These are phyloP conservation scores for Lycium ferocissimum DNA, from an alignment of 257 asterid genomes.

Conservation along the genomic window DNA sequence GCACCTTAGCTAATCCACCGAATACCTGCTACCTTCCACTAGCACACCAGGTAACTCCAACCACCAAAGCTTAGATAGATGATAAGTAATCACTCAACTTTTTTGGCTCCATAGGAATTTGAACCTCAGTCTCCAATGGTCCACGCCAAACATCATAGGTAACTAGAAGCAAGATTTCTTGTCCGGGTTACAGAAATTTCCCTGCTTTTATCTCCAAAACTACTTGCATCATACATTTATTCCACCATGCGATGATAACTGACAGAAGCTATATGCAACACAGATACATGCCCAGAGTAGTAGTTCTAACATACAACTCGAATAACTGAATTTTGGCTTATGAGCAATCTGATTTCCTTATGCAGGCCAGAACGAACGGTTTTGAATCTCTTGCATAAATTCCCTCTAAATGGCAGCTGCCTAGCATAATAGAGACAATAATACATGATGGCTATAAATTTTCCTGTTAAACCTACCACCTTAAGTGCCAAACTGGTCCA, in stretches of 20 bases:
- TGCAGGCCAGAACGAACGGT: background rate
- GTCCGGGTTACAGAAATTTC: background rate
- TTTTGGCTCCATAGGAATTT: background rate
- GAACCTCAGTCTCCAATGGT: background rate
- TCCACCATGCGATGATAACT: background rate
- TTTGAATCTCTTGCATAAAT: background rate
- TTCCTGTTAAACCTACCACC: background rate
- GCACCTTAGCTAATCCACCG: background rate
- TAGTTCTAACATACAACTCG: slow-evolving; percentile 16
- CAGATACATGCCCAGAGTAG: no score
- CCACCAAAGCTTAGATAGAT: background rate
- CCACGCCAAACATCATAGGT: background rate
- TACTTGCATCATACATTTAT: background rate
- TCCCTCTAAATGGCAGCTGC: background rate
- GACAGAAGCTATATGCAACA: background rate
- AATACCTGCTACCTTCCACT: background rate
- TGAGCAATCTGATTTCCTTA: background rate
- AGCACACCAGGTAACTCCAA: background rate
- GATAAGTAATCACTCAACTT: background rate
- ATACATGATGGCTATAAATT: background rate
- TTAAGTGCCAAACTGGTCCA: background rate
- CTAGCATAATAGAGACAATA: background rate
- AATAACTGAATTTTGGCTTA: background rate
- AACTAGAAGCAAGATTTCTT: background rate
- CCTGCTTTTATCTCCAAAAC: background rate